These are phyloP conservation scores for Kwoniella europaea DNA, from an alignment of 768 basidiomycete genomes.

Conservation along the genomic window DNA sequence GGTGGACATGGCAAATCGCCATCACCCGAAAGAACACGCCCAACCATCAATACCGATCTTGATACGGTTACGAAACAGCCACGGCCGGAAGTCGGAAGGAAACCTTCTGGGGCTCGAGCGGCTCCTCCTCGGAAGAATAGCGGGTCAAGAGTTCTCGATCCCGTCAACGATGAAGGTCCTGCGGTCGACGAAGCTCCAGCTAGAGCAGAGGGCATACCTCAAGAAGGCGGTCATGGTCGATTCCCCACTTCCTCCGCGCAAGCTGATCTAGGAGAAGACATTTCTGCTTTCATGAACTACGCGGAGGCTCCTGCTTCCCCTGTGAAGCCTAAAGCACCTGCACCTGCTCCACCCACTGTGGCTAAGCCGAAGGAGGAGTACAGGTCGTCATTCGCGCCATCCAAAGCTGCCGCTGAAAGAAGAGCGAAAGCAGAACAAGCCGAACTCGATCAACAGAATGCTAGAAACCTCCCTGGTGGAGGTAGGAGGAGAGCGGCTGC, in stretches of 20 bases:
- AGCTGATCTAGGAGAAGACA: conserved; percentile 44
- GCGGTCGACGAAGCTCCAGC: neutral
- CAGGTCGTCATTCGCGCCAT: conserved; percentile 86
- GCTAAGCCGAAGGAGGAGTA: conserved; percentile 60
- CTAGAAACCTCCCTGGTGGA: conserved; percentile 74
- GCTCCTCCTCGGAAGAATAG: conserved; percentile 49
- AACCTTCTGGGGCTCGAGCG: conserved; percentile 57
- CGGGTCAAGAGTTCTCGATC: conserved; percentile 29
- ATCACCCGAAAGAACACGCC: conserved; percentile 27
- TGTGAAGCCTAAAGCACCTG: conserved; percentile 18
- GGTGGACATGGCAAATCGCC: conserved; percentile 9
- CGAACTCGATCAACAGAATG: conserved; percentile 79
- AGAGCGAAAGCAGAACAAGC: conserved; percentile 82
- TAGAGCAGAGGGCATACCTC: neutral
- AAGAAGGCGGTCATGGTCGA: neutral
- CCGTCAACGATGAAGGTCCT: conserved; percentile 48
- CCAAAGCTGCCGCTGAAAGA: conserved; percentile 79
- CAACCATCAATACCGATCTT: conserved; percentile 42
- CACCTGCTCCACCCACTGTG: conserved; percentile 23
- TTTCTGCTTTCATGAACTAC: conserved; percentile 48
- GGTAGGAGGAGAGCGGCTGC: conserved; percentile 59
- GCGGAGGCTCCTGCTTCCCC: conserved; percentile 49
- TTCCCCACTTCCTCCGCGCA: conserved; percentile 22
- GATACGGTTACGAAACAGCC: conserved; percentile 18
- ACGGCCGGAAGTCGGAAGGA: conserved; percentile 44